These are phyloP conservation scores for Bjerkandera adusta DNA, from an alignment of 1,284 basidiomycete species.

Conservation along the genomic window DNA sequence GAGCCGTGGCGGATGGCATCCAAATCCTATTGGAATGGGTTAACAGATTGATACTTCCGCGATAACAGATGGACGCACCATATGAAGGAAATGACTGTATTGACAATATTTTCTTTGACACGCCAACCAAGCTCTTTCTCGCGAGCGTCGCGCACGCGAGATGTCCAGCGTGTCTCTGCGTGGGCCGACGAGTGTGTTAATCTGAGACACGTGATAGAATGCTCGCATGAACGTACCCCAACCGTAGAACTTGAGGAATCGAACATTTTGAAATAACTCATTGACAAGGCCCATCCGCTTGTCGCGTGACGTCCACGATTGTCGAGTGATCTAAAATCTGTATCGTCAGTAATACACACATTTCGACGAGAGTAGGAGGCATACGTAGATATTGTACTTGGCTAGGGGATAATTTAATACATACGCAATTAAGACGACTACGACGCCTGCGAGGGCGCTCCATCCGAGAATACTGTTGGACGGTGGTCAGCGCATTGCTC, in stretches of 20 bases:
- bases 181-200: conserved; percentile 13
- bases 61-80: conserved; percentile 40
- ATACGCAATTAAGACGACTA: conserved; percentile 65
- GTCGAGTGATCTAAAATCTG: conserved; percentile 48
- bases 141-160: conserved; percentile 46
- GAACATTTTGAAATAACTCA: conserved; percentile 74
- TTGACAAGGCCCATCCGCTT: conserved; percentile 75
- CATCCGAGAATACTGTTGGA: conserved; percentile 70
- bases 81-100: conserved; percentile 58
- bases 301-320: conserved; percentile 72
- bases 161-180: conserved; percentile 46
- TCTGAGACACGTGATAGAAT: neutral
- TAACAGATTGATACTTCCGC: neutral
- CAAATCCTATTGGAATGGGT: conserved; percentile 47
- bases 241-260: conserved; percentile 71
- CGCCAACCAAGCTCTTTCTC: conserved; percentile 62
- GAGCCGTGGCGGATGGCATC: conserved; percentile 67
- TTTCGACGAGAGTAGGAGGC: conserved; percentile 1
- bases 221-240: conserved; percentile 48
- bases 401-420: conserved; percentile 65
- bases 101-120: conserved; percentile 59
- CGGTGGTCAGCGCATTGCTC: conserved; percentile 5
- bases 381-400: conserved; percentile 62
- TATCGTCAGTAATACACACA: conserved; percentile 3
- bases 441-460: conserved; percentile 79